These are phyloP conservation scores for Ophiorrhiza pumila DNA, from an alignment of 257 asterid genomes.

Conservation along the genomic window DNA sequence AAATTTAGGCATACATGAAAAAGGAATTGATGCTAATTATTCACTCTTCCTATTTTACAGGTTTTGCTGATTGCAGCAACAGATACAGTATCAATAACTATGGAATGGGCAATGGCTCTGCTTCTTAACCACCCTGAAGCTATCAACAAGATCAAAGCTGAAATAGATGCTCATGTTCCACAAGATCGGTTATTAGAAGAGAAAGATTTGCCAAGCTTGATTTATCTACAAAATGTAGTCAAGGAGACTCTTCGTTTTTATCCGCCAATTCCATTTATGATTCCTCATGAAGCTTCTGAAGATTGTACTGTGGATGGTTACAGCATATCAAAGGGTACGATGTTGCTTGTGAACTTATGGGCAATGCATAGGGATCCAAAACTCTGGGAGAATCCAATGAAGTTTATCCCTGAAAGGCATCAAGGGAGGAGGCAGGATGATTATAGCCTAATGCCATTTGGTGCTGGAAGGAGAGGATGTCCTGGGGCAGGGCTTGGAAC, in stretches of 20 bases:
- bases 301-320: constrained; percentile 22
- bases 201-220: constrained; percentile 1
- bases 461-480: constrained; percentile 8
- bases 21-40: neutral
- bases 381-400: constrained; percentile 27
- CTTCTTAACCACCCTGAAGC: constrained; percentile 8
- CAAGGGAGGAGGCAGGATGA: neutral
- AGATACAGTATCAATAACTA: constrained; percentile 8
- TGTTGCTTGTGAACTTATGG: constrained; percentile 34
- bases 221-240: neutral
- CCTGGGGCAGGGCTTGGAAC: constrained; percentile 1
- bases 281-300: constrained; percentile 8
- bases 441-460: neutral
- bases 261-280: constrained; percentile 3
- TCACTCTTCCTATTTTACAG: neutral
- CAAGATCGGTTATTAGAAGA: constrained; percentile 8
- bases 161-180: constrained; percentile 10
- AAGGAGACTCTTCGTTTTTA: constrained; percentile 5
- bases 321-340: constrained; percentile 25
- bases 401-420: constrained; percentile 30
- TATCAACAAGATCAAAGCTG: constrained; percentile 1
- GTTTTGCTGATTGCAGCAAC: constrained; percentile 4
- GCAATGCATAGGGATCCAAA: constrained; percentile 35
- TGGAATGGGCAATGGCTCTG: constrained; percentile 14
- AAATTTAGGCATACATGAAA: too few species aligned